These are phyloP conservation scores for Fistulinella prunicolor DNA, from an alignment of 768 basidiomycete species.

Conservation along the genomic window DNA sequence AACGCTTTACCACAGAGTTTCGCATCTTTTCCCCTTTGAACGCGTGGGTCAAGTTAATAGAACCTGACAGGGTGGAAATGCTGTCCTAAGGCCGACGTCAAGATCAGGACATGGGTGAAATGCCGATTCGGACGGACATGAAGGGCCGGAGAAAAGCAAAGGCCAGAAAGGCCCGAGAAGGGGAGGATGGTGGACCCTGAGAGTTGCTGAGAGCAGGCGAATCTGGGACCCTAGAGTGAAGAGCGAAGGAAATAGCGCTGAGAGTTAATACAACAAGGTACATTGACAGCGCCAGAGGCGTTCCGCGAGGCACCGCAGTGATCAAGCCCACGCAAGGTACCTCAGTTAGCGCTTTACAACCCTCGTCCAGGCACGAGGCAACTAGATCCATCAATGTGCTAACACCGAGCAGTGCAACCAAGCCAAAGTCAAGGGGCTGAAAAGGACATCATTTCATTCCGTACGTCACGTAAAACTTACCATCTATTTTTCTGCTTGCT, in stretches of 20 bases:
- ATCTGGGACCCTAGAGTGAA: neutral
- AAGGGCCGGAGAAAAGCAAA: neutral
- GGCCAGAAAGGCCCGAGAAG: neutral
- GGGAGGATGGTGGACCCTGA: conserved; percentile 1
- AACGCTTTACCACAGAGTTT: neutral
- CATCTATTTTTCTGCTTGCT: neutral
- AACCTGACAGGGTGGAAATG: conserved; percentile 1
- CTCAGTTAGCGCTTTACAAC: conserved; percentile 3
- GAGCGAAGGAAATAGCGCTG: neutral
- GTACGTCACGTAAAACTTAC: conserved; percentile 10
- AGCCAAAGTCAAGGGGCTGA: neutral
- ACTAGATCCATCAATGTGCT: neutral
- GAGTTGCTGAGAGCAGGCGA: neutral
- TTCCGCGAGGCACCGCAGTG: conserved; percentile 11
- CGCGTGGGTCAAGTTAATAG: neutral
- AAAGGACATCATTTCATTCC: neutral
- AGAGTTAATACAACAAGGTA: conserved; percentile 5
- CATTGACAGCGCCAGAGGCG: conserved; percentile 4
- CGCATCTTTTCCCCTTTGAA: neutral
- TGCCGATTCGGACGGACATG: conserved; percentile 7
- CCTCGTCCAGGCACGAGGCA: conserved; percentile 17
- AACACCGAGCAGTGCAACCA: neutral
- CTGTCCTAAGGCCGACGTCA: conserved; percentile 9
- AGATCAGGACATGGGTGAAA: conserved; percentile 1
- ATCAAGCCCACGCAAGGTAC: neutral